Conservation (phyloP, 2,329 filamentous ascomycete species). For the Calonectria ilicicola region DNA sequence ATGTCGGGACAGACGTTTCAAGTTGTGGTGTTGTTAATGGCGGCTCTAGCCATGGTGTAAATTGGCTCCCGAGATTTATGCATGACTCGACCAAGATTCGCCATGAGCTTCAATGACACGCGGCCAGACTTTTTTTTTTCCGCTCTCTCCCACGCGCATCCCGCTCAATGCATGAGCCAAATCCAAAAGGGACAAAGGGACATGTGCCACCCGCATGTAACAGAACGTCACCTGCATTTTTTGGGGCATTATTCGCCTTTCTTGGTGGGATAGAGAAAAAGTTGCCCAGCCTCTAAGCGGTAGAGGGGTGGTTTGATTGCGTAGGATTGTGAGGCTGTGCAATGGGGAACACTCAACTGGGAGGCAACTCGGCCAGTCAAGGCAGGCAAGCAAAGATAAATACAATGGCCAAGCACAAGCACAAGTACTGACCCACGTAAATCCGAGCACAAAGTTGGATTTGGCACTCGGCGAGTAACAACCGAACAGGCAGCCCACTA, state of each 20-base stretch:
- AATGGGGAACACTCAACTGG: slow-evolving; percentile 16
- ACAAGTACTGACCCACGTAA: neutral
- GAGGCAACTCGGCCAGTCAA: neutral
- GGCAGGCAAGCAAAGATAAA: neutral
- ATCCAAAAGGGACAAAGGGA: no score
- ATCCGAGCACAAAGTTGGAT: neutral
- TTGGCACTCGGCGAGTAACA: neutral
- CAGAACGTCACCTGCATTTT: slow-evolving; percentile 9
- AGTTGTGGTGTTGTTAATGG: neutral
- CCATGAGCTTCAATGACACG: slow-evolving; percentile 10
- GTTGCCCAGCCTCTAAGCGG: slow-evolving; percentile 14
- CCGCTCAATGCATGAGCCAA: neutral
- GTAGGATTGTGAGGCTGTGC: slow-evolving; percentile 45
- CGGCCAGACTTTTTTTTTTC: neutral
- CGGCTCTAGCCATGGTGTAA: slow-evolving; percentile 2
- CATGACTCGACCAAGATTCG: slow-evolving; percentile 3
- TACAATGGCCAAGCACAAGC: neutral
- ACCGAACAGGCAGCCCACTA: neutral
- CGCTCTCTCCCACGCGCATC: neutral
- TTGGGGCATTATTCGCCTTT: neutral
- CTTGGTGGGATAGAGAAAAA: slow-evolving; percentile 4
- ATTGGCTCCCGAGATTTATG: slow-evolving; percentile 16
- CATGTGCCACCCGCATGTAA: slow-evolving; percentile 5
- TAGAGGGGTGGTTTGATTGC: slow-evolving; percentile 41
- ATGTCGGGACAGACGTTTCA: neutral